Percentiles rank a stretch among this genome's conserved stretches.
Evolutionary conservation across 768 basidiomycete species (phyloP).

Genomic region (Rhodotorula babjevae): DNA sequence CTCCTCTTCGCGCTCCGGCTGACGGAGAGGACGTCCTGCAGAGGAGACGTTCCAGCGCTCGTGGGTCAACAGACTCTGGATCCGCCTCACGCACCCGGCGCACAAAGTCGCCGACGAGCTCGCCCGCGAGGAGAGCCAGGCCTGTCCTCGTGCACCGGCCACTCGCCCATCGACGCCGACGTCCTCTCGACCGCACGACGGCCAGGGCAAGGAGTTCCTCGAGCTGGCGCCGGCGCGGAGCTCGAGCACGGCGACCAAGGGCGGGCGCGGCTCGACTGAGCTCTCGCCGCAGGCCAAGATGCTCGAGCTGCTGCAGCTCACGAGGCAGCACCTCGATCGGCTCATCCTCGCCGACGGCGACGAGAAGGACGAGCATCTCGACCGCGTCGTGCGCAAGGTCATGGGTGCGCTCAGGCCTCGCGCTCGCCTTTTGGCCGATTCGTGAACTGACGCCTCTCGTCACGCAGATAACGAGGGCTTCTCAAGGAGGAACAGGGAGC

Average conservation of each 20-base stretch:
- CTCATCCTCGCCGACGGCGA: slow-evolving; percentile 8
- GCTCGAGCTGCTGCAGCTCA: background rate
- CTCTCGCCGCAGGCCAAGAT: background rate
- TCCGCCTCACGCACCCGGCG: background rate
- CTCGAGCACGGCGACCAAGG: background rate
- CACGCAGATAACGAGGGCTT: slow-evolving; percentile 17
- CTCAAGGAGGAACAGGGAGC: slow-evolving; percentile 2
- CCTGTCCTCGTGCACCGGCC: background rate
- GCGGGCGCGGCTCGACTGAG: background rate
- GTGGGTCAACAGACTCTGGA: background rate
- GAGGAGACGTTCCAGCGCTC: slow-evolving; percentile 27
- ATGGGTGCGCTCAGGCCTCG: slow-evolving; percentile 21
- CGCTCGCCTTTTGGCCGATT: no score
- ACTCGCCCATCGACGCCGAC: background rate
- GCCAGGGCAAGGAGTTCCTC: background rate
- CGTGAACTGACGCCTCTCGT: background rate
- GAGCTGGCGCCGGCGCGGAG: background rate
- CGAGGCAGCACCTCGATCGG: slow-evolving; percentile 9
- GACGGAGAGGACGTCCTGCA: background rate
- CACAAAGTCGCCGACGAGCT: background rate
- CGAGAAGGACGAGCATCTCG: slow-evolving; percentile 2
- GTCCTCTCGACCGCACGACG: background rate
- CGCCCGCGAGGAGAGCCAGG: background rate
- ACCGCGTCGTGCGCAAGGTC: slow-evolving; percentile 5
- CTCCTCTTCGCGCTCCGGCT: no score